These are phyloP conservation scores for Leccinellum albellum DNA, from an alignment of 768 basidiomycete genomes.

Conservation along the genomic window DNA sequence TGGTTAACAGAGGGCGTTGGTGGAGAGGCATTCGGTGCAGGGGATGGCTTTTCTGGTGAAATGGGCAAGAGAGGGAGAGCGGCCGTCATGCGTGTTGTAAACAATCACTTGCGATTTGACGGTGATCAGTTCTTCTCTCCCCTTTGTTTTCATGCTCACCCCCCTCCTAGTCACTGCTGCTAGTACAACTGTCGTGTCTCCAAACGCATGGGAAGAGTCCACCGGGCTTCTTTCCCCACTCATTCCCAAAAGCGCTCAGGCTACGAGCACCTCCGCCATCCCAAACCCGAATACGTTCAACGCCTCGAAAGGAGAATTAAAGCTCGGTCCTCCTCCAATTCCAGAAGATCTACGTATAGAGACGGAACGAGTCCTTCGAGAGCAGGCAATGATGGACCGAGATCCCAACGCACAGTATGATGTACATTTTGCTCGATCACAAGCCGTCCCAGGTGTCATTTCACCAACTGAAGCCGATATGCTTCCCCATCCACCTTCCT, in stretches of 20 bases:
- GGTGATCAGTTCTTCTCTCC: slow-evolving; percentile 44
- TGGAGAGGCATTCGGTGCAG: slow-evolving; percentile 77
- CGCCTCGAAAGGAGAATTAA: slow-evolving; percentile 68
- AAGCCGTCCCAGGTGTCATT: slow-evolving; percentile 49
- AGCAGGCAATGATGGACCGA: slow-evolving; percentile 74
- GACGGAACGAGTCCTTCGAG: slow-evolving; percentile 72
- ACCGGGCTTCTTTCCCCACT: slow-evolving; percentile 81
- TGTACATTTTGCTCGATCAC: slow-evolving; percentile 48
- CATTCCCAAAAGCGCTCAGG: slow-evolving; percentile 58
- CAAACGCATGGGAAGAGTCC: slow-evolving; percentile 77
- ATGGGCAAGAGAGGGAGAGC: slow-evolving; percentile 82
- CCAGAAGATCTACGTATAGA: slow-evolving; percentile 78
- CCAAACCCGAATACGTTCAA: slow-evolving; percentile 75
- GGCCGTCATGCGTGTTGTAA: slow-evolving; percentile 89
- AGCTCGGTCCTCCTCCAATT: slow-evolving; percentile 80
- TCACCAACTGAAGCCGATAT: slow-evolving; percentile 70
- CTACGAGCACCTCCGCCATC: slow-evolving; percentile 32
- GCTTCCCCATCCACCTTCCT: slow-evolving; percentile 75
- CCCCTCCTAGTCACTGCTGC: slow-evolving; percentile 59
- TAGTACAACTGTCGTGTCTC: slow-evolving; percentile 58
- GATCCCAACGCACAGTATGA: slow-evolving; percentile 68
- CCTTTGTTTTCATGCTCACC: slow-evolving; percentile 16
- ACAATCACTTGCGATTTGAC: slow-evolving; percentile 88
- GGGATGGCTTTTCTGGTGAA: slow-evolving; percentile 77
- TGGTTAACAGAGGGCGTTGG: slow-evolving; percentile 95